Percentiles rank a stretch among this genome's conserved stretches.
Evolutionary conservation across 148 eudicot genomes (phyloP).

Genomic region (Silene conica): DNA sequence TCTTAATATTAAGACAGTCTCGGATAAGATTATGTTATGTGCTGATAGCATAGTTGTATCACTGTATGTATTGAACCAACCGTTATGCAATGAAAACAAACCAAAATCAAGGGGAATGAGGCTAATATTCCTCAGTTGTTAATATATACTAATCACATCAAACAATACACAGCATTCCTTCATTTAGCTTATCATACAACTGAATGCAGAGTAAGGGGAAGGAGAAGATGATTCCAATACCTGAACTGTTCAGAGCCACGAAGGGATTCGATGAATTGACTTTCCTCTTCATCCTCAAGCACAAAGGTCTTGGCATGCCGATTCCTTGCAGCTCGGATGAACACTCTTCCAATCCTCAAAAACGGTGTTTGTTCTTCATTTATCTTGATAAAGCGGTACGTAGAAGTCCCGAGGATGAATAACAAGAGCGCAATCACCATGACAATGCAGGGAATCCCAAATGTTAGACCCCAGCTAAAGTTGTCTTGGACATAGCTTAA

Average conservation of each 20-base stretch:
- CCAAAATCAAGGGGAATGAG: too few relatives aligned
- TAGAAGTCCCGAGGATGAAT: not conserved
- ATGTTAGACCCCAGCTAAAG: not conserved
- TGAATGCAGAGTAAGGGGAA: too few relatives aligned
- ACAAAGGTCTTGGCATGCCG: not conserved
- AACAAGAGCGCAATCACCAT: not conserved
- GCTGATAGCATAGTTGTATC: too few relatives aligned
- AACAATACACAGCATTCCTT: too few relatives aligned
- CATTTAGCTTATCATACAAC: too few relatives aligned
- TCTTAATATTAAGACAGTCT: too few relatives aligned
- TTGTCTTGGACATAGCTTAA: not conserved
- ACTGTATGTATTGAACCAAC: too few relatives aligned
- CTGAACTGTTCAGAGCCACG: not conserved
- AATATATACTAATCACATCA: too few relatives aligned
- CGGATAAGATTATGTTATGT: too few relatives aligned
- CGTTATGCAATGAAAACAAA: too few relatives aligned
- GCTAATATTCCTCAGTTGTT: too few relatives aligned
- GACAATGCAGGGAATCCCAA: not conserved
- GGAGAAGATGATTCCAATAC: not conserved
- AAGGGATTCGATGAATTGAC: not conserved
- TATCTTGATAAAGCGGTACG: not conserved
- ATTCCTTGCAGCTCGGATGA: not conserved
- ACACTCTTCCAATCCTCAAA: not conserved
- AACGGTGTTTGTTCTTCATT: not conserved
- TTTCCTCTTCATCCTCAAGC: not conserved